Conservation (phyloP, 2,329 filamentous ascomycete genomes). For the Dactylellina cionopaga region DNA sequence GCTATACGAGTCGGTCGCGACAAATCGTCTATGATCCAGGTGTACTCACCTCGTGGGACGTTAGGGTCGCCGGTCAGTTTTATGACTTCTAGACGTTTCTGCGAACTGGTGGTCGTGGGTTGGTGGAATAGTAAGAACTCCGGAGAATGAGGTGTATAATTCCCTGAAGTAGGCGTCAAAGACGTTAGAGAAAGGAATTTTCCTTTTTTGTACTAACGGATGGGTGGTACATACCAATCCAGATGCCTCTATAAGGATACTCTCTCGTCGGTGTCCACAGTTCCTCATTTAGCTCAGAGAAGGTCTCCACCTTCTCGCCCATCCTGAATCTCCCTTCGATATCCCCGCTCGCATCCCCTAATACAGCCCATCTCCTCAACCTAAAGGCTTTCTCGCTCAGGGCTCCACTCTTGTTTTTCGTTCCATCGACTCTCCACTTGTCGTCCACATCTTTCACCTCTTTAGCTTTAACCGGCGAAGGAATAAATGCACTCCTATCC, state of each 20-base stretch:
- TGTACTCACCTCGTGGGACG: conserved; percentile 84
- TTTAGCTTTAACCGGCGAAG: neutral
- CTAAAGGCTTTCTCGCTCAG: conserved; percentile 23
- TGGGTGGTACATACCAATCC: conserved; percentile 70
- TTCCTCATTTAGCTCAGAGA: conserved; percentile 74
- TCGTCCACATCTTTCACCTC: neutral
- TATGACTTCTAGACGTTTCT: conserved; percentile 75
- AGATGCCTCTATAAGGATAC: conserved; percentile 89
- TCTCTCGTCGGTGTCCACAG: conserved; percentile 82
- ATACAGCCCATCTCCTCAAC: conserved; percentile 38
- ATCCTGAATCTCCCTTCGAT: conserved; percentile 39
- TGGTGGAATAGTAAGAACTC: conserved; percentile 89
- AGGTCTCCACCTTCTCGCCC: conserved; percentile 64
- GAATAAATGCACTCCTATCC: conserved; percentile 42
- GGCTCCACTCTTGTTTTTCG: conserved; percentile 23
- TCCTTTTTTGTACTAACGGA: neutral
- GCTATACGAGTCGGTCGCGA: conserved; percentile 23
- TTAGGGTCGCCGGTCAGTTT: conserved; percentile 94
- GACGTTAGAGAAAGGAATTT: neutral
- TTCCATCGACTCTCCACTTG: conserved; percentile 31
- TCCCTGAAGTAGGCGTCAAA: conserved; percentile 59
- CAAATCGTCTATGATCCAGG: conserved; percentile 82
- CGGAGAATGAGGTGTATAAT: conserved; percentile 86
- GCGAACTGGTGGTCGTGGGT: conserved; percentile 68
- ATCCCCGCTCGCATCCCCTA: conserved; percentile 15